Evolutionary conservation across 805 yeast species (phyloP), one percentile per base, ranked within the genome.

Genomic region (Teunomyces kruisii): DNA sequence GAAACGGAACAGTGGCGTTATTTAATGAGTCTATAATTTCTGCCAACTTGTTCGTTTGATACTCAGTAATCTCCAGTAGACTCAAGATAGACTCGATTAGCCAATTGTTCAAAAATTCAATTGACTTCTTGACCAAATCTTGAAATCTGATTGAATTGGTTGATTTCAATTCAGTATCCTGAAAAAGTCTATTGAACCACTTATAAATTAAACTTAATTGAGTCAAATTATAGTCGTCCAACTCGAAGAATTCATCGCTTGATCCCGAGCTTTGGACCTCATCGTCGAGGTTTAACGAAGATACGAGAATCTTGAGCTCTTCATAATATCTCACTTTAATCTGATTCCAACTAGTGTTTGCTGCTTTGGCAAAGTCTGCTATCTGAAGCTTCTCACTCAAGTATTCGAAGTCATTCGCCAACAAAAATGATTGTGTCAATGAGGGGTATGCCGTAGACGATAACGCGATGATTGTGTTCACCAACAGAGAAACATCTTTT

Each of bases 21-120:
- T 56, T 54, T 12, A 62, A 48, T 14, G 42, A 37, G 9, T 45
- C 54, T 12, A 70, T 58, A 24, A 68, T 49, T 9, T 53, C 50
- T 3, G 69, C 57, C 22, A 67, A 53, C 46, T 60, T 66, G 9
- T 53, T 57, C 1, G 72, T 65, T 39, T 60, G 72, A 16, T 50
- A 53, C 48, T 71, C 75, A 5, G 70, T 59, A 27, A 72, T 69
- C 39, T 68, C 75, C 10, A 44, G 49, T 28, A 60, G 48, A 7
- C 50, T 39, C 9, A 64, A 36, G 9, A 70, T 56, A 6, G 60
- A 47, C 12, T 58, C 55, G 7, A 64, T 52, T 12, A 65, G 43
- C 57, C 67, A 61, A 39, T 52, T 57, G 47, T 64, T 62, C 28
- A 62, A 51, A 41, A 61, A 60, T 15, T 68, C 63, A 32, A 68